These are phyloP conservation scores for Candida krabiensis DNA, from an alignment of 805 yeast species.

Conservation along the genomic window DNA sequence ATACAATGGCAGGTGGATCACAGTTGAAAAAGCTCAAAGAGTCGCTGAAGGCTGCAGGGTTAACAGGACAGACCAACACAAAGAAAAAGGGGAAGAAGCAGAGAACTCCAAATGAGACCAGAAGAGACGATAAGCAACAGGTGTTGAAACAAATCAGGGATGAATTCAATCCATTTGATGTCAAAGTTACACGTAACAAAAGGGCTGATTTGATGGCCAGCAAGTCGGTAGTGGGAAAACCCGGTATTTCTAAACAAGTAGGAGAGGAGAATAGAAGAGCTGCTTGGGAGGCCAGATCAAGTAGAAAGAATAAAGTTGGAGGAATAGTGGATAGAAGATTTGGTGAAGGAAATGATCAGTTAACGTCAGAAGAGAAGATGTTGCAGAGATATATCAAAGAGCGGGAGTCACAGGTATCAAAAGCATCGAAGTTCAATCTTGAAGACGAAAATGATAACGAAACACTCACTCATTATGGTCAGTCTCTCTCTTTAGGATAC, in stretches of 20 bases:
- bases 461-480: slow-evolving; percentile 78
- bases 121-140: slow-evolving; percentile 65
- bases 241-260: slow-evolving; percentile 65
- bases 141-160: slow-evolving; percentile 64
- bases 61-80: slow-evolving; percentile 80
- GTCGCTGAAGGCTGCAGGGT: slow-evolving; percentile 71
- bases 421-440: slow-evolving; percentile 64
- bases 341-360: slow-evolving; percentile 73
- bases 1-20: slow-evolving; percentile 82
- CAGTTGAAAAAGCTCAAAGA: slow-evolving; percentile 83
- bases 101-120: slow-evolving; percentile 60
- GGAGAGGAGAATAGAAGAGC: slow-evolving; percentile 64
- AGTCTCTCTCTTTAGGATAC: slow-evolving; percentile 55
- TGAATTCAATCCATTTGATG: slow-evolving; percentile 89
- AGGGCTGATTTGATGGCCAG: slow-evolving; percentile 45
- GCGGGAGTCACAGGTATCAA: slow-evolving; percentile 62
- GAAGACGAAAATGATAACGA: slow-evolving; percentile 65
- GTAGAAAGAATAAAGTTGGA: slow-evolving; percentile 71
- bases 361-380: slow-evolving; percentile 92
- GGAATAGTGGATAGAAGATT: slow-evolving; percentile 83
- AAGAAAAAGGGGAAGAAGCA: slow-evolving; percentile 55
- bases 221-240: slow-evolving; percentile 60
- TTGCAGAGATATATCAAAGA: slow-evolving; percentile 92
- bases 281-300: slow-evolving; percentile 64
- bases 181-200: slow-evolving; percentile 67